Base-by-base conservation (phyloP, 176 grass and related monocot genomes). In the Neostapfia colusana region DNA sequence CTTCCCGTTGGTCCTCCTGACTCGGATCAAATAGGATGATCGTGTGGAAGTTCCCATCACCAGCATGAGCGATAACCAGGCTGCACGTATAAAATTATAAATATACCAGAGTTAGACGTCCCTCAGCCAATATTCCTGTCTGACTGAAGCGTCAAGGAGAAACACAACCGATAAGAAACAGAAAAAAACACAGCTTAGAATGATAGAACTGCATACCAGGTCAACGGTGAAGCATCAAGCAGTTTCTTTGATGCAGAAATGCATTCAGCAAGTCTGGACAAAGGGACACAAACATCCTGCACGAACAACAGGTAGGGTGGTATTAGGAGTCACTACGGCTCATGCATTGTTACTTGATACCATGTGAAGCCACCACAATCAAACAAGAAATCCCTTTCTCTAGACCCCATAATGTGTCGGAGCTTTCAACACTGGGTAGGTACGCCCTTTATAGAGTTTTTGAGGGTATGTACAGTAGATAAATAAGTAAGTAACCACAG, bases 41-140 rank as follows among this genome's bases (percentile, higher is more conserved):
- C 42, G 95, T 95, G 87, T 99, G 95, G 80, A 99, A 99, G 63
- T 99, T 99, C 72, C 95, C 95, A 70, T 99, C 95, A 75, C 91
- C 95, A 57, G 95, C 95, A 87, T 99, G 95, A 78, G 89, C 89
- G 36, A 99, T 88, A 66, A 99, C 89, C 87, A 81, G 54, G 67
- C 95, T 98, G 83, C 26, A 51, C n/a, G n/a, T n/a, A n/a, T n/a
- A n/a, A n/a, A 51, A 51, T 17, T 40, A 53, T 61, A 63, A 65
- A 72, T 55, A 78, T 66, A 78, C 41, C 55, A 84, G 63, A 76
- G 28, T 36, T 65, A 88, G 76, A 79, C 38, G 67, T 46, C 20
- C 50, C 74, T 66, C n/a, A 36, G 24, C 43, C 28, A 77, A 65
- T 72, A n/a, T 38, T 77, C 74, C 80, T 36, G 12, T 25, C 21